Evolutionary conservation across 2,329 filamentous ascomycete genomes (phyloP), one percentile per base, ranked within the genome.

Genomic region (Leptographium wingfieldii): DNA sequence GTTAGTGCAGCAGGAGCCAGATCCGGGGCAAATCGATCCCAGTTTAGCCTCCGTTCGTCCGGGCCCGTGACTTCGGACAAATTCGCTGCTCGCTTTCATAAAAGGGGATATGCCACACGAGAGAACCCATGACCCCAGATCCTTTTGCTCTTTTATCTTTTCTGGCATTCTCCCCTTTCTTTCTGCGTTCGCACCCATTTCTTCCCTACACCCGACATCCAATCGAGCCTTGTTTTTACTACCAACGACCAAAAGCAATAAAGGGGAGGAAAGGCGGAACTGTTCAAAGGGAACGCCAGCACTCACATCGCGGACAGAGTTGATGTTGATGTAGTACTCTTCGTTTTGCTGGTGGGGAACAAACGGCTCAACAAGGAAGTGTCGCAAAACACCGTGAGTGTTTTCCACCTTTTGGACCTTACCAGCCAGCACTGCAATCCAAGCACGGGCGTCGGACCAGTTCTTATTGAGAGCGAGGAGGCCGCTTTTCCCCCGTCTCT

Each of bases 241-340:
- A 52, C 49, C 25, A 29, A 29, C 4, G 27, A 10, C 12, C 27
- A 52, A 5, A 35, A 25, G 48, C 9, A 29, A 19, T 11, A 57
- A 1, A 35, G 22, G 27, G 57, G 55, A 60, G 27, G 56, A 19
- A 16, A 9, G 48, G 27, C 35, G 7, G 27, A 35, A 53, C 40
- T 19, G 16, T 9, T 19, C 3, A 46, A 46, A 19, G 5, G 16
- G 11, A 33, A 11, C 12, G 10, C 14, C 29, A 49, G 7, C 66
- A 85, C 91, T 85, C 86, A 97, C 94, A 86, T 97, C 94, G 81
- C 94, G 89, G 71, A 96, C 92, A 65, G 94, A 97, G 84, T 96
- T 94, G 81, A 99, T 99, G 86, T 96, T 96, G 81, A 99, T 96
- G 80, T 99, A 99, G 81, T 97, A 97, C 78, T 99, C 94, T 66